Evolutionary conservation across 2,329 filamentous ascomycete genomes (phyloP).

Genomic region (Exophiala sp.): DNA sequence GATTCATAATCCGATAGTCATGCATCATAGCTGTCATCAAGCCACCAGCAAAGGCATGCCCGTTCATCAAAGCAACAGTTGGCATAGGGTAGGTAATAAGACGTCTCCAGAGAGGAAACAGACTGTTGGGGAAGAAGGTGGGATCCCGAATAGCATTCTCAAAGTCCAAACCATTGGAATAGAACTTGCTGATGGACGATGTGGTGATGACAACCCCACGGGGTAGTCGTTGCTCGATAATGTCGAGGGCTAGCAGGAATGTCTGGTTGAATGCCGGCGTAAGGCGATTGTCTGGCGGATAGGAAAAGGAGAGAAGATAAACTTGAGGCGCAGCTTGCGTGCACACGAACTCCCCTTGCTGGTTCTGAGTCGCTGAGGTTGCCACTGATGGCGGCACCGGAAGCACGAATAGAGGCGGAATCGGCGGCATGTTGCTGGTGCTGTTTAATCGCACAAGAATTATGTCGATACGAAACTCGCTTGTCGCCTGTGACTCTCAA

Average conservation of each 20-base stretch:
- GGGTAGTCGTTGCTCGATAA: slow-evolving; percentile 61
- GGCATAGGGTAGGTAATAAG: slow-evolving; percentile 73
- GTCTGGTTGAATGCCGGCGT: slow-evolving; percentile 62
- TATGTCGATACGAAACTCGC: background rate
- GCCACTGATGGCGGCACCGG: slow-evolving; percentile 44
- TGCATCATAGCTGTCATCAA: slow-evolving; percentile 76
- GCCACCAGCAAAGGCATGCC: slow-evolving; percentile 76
- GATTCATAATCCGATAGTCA: slow-evolving; percentile 74
- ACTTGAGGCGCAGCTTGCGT: slow-evolving; percentile 55
- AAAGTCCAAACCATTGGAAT: slow-evolving; percentile 71
- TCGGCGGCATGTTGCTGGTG: slow-evolving; percentile 16
- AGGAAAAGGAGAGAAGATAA: slow-evolving; percentile 67
- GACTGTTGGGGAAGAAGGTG: slow-evolving; percentile 54
- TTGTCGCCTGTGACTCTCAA: background rate
- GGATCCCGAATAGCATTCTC: slow-evolving; percentile 56
- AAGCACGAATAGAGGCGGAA: slow-evolving; percentile 52
- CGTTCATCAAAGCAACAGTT: slow-evolving; percentile 70
- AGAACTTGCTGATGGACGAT: slow-evolving; percentile 70
- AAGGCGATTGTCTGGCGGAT: slow-evolving; percentile 70
- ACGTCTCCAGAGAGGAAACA: slow-evolving; percentile 61
- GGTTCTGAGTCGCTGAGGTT: slow-evolving; percentile 26
- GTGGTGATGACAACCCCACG: slow-evolving; percentile 74
- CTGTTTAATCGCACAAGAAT: background rate
- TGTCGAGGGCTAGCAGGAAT: slow-evolving; percentile 65
- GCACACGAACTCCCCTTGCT: slow-evolving; percentile 53